Evolutionary conservation across 2,329 filamentous ascomycete species (phyloP).

Genomic region (Didymella segeticola): DNA sequence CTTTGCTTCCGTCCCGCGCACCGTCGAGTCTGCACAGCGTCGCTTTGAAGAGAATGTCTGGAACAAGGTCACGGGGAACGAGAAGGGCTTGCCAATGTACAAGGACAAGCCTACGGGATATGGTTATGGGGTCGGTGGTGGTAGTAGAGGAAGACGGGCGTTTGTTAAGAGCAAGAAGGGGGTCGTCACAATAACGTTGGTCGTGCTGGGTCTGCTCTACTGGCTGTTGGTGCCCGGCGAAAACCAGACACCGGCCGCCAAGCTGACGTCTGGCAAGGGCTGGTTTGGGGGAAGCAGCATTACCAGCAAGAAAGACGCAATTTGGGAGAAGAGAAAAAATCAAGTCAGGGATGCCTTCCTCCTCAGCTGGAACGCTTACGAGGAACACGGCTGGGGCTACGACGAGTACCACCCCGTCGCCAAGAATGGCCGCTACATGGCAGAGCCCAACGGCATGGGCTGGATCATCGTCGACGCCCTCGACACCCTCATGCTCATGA

Average conservation of each 20-base stretch:
- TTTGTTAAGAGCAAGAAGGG: conserved; percentile 66
- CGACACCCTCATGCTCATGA: conserved; percentile 98
- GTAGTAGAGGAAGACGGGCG: conserved; percentile 62
- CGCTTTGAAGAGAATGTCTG: conserved; percentile 52
- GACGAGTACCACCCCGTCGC: conserved; percentile 88
- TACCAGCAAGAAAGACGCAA: conserved; percentile 41
- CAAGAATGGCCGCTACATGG: conserved; percentile 83
- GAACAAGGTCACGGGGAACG: conserved; percentile 64
- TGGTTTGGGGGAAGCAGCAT: conserved; percentile 36
- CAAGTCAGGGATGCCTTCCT: conserved; percentile 88
- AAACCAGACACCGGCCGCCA: conserved; percentile 48
- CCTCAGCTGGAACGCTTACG: conserved; percentile 91
- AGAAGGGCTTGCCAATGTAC: conserved; percentile 84
- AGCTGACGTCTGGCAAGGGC: conserved; percentile 45
- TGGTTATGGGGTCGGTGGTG: conserved; percentile 56
- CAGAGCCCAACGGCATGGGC: conserved; percentile 78
- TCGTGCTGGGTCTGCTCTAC: conserved; percentile 69
- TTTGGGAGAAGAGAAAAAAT: conserved; percentile 79
- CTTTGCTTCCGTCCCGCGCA: conserved; percentile 52
- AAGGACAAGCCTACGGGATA: conserved; percentile 96
- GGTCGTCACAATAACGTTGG: conserved; percentile 59
- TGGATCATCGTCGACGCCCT: conserved; percentile 98
- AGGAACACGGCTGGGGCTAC: conserved; percentile 92
- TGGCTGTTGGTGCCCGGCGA: conserved; percentile 64
- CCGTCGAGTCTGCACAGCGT: conserved; percentile 51